A percentile compares a stretch with the other conserved stretches of the same genome.
phyloP scores from a whole-genome alignment of 2,329 filamentous ascomycete species.

The Neurospora sp. region DNA sequence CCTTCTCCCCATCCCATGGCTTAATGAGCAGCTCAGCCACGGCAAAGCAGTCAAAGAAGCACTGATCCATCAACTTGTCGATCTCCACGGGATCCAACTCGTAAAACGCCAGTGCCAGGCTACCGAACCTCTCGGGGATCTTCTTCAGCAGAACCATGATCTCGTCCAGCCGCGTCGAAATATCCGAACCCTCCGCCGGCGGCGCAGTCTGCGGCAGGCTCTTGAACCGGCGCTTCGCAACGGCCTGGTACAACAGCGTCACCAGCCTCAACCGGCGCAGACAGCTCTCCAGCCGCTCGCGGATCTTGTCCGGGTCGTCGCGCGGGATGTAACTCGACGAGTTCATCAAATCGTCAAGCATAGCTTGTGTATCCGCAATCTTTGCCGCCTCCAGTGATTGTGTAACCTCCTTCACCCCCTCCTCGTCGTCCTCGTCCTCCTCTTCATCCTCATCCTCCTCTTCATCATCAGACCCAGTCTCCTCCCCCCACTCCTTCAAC shows the following conservation, averaged over 20 bases:
- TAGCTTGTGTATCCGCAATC: conserved; percentile 43
- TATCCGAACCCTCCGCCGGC: conserved; percentile 12
- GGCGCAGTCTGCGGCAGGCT: conserved; percentile 29
- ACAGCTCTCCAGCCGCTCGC: conserved; percentile 53
- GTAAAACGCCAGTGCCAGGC: conserved; percentile 65
- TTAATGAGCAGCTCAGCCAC: conserved; percentile 45
- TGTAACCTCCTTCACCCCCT: conserved; percentile 22
- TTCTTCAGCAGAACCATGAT: conserved; percentile 45
- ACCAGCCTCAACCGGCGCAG: conserved; percentile 58
- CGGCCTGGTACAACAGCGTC: conserved; percentile 57
- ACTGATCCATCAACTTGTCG: conserved; percentile 47
- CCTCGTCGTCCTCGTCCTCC: conserved; percentile 26
- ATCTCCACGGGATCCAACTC: conserved; percentile 51
- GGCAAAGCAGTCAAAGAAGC: conserved; percentile 49
- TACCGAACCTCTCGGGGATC: conserved; percentile 60
- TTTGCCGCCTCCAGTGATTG: conserved; percentile 22
- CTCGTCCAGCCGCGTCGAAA: conserved; percentile 41
- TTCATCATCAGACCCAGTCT: conserved; percentile 53
- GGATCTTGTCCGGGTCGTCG: conserved; percentile 53
- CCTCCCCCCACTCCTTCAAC: conserved; percentile 78
- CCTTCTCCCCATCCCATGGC: conserved; percentile 55
- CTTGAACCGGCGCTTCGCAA: conserved; percentile 61
- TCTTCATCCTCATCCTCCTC: conserved; percentile 45
- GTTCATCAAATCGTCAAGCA: conserved; percentile 60
- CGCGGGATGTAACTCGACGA: conserved; percentile 51